A percentile compares a stretch with the other conserved stretches of the same genome.
phyloP scores from a whole-genome alignment of 2,329 filamentous ascomycete species.

The Alternaria gansuensis region DNA sequence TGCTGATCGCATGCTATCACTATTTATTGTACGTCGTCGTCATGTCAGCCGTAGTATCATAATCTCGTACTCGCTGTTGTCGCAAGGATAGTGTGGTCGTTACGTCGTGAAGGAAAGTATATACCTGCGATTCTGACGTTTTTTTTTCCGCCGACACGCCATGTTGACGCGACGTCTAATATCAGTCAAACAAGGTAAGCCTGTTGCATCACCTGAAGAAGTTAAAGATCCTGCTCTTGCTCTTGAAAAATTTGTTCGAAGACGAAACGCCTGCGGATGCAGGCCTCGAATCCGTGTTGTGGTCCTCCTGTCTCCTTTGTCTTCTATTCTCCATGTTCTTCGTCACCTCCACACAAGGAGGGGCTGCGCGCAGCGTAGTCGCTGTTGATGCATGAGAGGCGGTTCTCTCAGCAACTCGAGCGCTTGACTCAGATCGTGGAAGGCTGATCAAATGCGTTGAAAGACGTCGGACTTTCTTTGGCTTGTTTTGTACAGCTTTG shows the following conservation, averaged over 20 bases:
- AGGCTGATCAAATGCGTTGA: slow-evolving; percentile 46
- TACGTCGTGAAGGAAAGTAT: slow-evolving; percentile 23
- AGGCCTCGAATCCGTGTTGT: slow-evolving; percentile 20
- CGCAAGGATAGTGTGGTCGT: slow-evolving; percentile 32
- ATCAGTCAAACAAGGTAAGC: not conserved
- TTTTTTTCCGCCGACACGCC: not conserved
- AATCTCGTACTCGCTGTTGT: slow-evolving; percentile 21
- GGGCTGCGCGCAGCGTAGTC: slow-evolving; percentile 29
- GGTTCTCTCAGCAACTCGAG: slow-evolving; percentile 27
- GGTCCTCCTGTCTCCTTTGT: slow-evolving; percentile 26
- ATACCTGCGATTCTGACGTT: not conserved
- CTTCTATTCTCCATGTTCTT: slow-evolving; percentile 29
- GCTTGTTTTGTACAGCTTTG: slow-evolving; percentile 31
- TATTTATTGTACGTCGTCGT: slow-evolving; percentile 14
- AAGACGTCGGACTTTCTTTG: slow-evolving; percentile 44
- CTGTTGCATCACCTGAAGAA: slow-evolving; percentile 40
- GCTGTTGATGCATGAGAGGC: slow-evolving; percentile 33
- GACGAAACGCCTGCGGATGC: slow-evolving; percentile 20
- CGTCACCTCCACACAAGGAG: slow-evolving; percentile 17
- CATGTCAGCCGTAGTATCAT: slow-evolving; percentile 17
- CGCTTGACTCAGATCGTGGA: slow-evolving; percentile 39
- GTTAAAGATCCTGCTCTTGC: slow-evolving; percentile 50
- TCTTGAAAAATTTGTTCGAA: slow-evolving; percentile 46
- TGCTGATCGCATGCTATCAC: slow-evolving; percentile 34
- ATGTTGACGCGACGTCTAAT: not conserved